Percentiles rank a stretch among this genome's conserved stretches.
phyloP scores from a whole-genome alignment of 1,139 yeast genomes.

The Debaryomyces udenii region DNA sequence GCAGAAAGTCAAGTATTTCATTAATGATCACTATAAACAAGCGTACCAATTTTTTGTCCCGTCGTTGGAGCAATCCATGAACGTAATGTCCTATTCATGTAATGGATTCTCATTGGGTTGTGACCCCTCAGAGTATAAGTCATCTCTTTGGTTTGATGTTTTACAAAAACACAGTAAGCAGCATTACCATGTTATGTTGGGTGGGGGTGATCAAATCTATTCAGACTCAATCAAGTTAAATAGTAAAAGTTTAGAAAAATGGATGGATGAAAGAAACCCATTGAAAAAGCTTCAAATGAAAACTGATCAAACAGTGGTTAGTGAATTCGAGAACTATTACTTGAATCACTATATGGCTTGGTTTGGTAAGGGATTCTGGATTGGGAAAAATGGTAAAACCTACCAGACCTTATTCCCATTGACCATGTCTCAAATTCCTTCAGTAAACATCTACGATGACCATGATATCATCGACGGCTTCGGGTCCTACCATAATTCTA shows the following conservation, averaged over 20 bases:
- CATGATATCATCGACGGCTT: conserved; percentile 96
- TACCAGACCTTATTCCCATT: conserved; percentile 69
- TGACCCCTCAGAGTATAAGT: conserved; percentile 65
- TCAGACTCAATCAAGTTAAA: conserved; percentile 76
- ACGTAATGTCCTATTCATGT: conserved; percentile 80
- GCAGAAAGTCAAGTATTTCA: conserved; percentile 61
- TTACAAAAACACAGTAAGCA: conserved; percentile 59
- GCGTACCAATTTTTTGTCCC: conserved; percentile 62
- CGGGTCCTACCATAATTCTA: conserved; percentile 78
- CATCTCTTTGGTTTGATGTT: conserved; percentile 87
- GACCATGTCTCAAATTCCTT: conserved; percentile 82
- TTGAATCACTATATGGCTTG: conserved; percentile 75
- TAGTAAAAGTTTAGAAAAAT: conserved; percentile 56
- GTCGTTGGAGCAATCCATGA: conserved; percentile 63
- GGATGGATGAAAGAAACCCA: conserved; percentile 61
- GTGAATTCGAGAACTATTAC: conserved; percentile 66
- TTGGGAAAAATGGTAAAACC: conserved; percentile 65
- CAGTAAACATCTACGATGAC: conserved; percentile 82
- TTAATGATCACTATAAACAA: conserved; percentile 48
- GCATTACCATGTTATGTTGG: conserved; percentile 92
- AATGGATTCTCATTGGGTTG: conserved; percentile 88
- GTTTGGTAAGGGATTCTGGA: conserved; percentile 91
- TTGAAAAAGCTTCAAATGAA: conserved; percentile 43
- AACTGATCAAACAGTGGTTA: conserved; percentile 49
- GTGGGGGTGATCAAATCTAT: conserved; percentile 97